Base-by-base conservation (phyloP, 768 basidiomycete genomes). In the Russula vinacea region DNA sequence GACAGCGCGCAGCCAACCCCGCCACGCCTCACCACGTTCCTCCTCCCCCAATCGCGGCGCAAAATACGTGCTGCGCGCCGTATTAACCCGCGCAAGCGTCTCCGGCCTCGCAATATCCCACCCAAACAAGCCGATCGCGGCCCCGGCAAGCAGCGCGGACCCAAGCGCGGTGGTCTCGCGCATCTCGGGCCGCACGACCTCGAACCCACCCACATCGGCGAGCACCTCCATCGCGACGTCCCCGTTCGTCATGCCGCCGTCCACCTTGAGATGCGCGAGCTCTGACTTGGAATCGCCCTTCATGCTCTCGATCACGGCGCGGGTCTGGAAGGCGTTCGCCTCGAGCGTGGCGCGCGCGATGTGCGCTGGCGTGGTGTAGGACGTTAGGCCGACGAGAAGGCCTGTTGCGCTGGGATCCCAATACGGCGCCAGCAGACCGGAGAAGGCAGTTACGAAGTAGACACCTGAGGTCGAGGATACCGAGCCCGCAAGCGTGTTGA, bases 211-310 rank as follows among this genome's bases (percentile, higher is more conserved):
- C 49, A 96, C 79, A 73, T 97, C 89, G 4, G 92, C 92, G 64
- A 95, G 81, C 53, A 95, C 78, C 70, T 83, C 80, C 94, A 96
- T 92, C 62, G 88, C 90, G 33, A 90, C 75, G 71, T 96, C 92
- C 39, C 92, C 91, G 68, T 95, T 96, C 13, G 94, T 97, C 90
- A 97, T 95, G 17, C 94, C 94, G n/a, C 97, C 97, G 74, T 98
- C 97, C 40, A 99, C 96, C 74, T 89, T 95, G 67, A 99, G 85
- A 69, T 89, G 83, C 71, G 88, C 87, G 59, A 97, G 81, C 53
- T 90, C 86, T 5, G 80, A 79, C 17, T 82, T 83, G n/a, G 91
- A 89, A 76, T 99, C 96, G 59, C 90, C 78, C 73, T 90, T 88
- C 90, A 99, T 99, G 71, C 91, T 89, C 74, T 98, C 94, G 54